phyloP scores from a whole-genome alignment of 1,284 basidiomycete genomes.

The Porodaedalea pini region DNA sequence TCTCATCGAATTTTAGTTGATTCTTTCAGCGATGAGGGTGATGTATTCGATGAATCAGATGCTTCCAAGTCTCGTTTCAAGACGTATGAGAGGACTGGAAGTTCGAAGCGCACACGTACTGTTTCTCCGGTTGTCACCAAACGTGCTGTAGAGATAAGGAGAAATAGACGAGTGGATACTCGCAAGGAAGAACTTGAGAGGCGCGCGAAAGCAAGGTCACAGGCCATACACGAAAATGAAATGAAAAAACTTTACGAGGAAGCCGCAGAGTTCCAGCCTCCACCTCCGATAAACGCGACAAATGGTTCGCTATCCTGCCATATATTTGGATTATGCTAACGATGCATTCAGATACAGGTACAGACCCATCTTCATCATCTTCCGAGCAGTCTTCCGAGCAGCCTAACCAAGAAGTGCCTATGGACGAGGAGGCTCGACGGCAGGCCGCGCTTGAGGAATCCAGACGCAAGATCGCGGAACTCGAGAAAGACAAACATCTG shows the following conservation, averaged over 20 bases:
- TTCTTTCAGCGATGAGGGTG: conserved; percentile 9
- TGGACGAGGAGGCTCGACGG: conserved; percentile 22
- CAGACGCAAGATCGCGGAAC: conserved; percentile 60
- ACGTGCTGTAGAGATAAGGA: conserved; percentile 38
- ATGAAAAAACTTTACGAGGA: conserved; percentile 31
- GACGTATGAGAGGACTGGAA: conserved; percentile 20
- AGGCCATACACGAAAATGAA: conserved; percentile 32
- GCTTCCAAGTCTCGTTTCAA: conserved; percentile 21
- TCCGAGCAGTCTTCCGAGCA: not conserved
- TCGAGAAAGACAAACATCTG: conserved; percentile 60
- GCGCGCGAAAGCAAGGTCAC: conserved; percentile 36
- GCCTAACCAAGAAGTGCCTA: not conserved
- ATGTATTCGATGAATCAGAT: conserved; percentile 30
- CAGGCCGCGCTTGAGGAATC: conserved; percentile 58
- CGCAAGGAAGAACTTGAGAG: conserved; percentile 36
- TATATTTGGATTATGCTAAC: not conserved
- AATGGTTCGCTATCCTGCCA: not conserved
- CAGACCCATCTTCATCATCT: not conserved
- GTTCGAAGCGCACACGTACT: conserved; percentile 47
- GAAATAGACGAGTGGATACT: conserved; percentile 31
- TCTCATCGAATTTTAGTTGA: conserved; percentile 15
- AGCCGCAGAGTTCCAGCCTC: conserved; percentile 26
- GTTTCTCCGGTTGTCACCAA: conserved; percentile 40
- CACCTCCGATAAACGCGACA: not conserved
- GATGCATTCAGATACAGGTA: not conserved